Evolutionary conservation across 352 stramenopile species (phyloP).

Genomic region (Pythium sp.): DNA sequence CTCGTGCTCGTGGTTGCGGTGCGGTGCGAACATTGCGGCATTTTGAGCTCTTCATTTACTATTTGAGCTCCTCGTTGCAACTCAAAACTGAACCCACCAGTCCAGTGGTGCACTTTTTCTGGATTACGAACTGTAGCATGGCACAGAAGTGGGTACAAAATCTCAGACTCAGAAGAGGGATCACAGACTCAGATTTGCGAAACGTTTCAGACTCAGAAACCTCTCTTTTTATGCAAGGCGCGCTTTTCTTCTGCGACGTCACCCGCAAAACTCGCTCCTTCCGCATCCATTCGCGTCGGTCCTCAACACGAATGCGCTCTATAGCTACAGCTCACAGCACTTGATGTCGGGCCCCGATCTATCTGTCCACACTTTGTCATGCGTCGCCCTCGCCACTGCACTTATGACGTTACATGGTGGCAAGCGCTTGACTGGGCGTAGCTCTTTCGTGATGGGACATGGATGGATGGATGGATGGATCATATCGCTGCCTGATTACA

Average conservation of each 20-base stretch:
- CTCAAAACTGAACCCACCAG: not conserved
- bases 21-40: not conserved
- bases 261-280: not conserved
- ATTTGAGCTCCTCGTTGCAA: not conserved
- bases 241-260: not conserved
- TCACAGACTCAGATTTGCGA: not conserved
- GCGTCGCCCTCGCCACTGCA: not conserved
- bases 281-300: not conserved
- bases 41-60: not conserved
- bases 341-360: not conserved
- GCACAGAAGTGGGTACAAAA: not conserved
- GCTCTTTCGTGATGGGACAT: not conserved
- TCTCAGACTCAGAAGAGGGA: not conserved
- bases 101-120: not conserved
- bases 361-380: not conserved
- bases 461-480: not conserved
- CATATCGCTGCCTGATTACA: slow-evolving; percentile 1
- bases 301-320: not conserved
- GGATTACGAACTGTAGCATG: not conserved
- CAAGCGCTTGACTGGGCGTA: not conserved
- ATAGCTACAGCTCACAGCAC: not conserved
- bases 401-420: not conserved
- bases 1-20: not conserved
- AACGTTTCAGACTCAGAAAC: not conserved
- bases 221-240: not conserved